Evolutionary conservation across 768 basidiomycete genomes (phyloP).

Genomic region (Erythrobasidium yunnanense): DNA sequence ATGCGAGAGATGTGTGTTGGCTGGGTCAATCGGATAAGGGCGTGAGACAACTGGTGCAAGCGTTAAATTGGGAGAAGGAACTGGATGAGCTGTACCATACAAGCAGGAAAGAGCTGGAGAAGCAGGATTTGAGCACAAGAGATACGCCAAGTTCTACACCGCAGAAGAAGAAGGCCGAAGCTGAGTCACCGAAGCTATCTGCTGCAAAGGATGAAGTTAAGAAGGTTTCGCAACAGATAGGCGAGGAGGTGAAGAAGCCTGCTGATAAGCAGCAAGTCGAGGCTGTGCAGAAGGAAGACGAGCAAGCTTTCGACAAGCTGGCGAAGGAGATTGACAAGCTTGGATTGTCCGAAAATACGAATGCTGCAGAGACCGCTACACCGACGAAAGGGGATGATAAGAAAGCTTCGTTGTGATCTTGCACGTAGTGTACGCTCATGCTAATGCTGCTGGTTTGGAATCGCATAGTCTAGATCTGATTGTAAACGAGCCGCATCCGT

Average conservation of each 20-base stretch:
- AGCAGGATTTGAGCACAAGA: neutral
- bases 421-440: no score
- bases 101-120: conserved; percentile 2
- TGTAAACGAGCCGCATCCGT: no score
- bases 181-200: neutral
- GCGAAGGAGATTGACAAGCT: conserved; percentile 11
- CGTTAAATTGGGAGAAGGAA: conserved; percentile 22
- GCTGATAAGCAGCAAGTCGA: neutral
- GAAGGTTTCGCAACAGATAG: conserved; percentile 1
- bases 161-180: neutral
- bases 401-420: neutral
- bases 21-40: conserved; percentile 22
- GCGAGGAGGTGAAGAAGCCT: neutral
- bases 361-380: neutral
- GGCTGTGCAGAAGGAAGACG: neutral
- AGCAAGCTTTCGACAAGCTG: conserved; percentile 7
- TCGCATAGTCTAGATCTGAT: no score
- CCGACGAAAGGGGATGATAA: neutral
- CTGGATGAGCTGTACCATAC: conserved; percentile 3
- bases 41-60: conserved; percentile 3
- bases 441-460: no score
- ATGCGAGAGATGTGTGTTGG: conserved; percentile 23
- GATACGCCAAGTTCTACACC: neutral
- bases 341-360: neutral
- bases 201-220: neutral